Base-by-base conservation (phyloP, 2,329 filamentous ascomycete genomes). In the Ascochyta viciae-villosae region DNA sequence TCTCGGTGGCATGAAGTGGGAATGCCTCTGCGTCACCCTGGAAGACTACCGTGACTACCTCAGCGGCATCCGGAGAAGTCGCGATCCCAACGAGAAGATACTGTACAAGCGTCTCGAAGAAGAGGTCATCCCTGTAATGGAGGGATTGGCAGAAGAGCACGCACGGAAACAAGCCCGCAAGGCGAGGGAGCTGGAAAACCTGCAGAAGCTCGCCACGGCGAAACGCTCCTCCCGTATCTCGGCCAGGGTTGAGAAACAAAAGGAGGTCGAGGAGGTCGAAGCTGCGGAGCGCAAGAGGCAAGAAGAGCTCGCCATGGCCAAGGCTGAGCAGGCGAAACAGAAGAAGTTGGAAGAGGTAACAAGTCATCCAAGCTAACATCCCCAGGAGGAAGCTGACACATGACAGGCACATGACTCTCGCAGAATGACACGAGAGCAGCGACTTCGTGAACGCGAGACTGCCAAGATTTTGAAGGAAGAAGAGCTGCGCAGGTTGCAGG, bases 151-250 rank as follows among this genome's bases (percentile, higher is more conserved):
- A 55, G 86, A 88, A 64, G 81, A 82, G 41, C 80, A 93, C 66
- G 85, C 87, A 27, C 87, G 88, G 58, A 93, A 94, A 74, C 80
- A 82, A 78, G 86, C 77, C 83, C 91, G 80, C 81, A 89, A 89
- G 65, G 86, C 96, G 72, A 91, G 88, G 60, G 94, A 98, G 68
- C 77, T 96, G 22, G 81, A 92, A 48, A 92, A 87, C 64, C 76
- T 96, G 62, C 89, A 94, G 65, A 94, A 95, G 73, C 84, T 98
- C 78, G 92, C 92, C n/a, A 91, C 89, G 53, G 94, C 95, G 4
- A 99, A 99, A 78, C 84, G 95, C 60, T 99, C 95, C 0, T 96
- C 91, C 68, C 87, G 95, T 60, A 86, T 99, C 63, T 93, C 94
- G 16, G 85, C 85, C 62, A 96, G 92, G 71, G 80, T 87, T 31